These are phyloP conservation scores for Gymnopilus dilepis DNA, from an alignment of 768 basidiomycete genomes.

Conservation along the genomic window DNA sequence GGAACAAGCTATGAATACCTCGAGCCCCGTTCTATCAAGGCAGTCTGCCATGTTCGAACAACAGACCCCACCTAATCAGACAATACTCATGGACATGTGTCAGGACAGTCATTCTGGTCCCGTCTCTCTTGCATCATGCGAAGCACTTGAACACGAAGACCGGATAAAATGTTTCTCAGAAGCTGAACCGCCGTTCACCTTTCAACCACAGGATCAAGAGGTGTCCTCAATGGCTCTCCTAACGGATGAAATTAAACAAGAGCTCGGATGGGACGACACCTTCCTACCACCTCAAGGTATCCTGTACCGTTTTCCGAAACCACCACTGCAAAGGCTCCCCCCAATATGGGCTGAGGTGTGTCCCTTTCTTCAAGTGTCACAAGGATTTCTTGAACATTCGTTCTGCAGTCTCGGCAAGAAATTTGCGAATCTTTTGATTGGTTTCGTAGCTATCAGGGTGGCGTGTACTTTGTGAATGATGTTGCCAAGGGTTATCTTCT, in stretches of 20 bases:
- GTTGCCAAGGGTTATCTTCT: constrained; percentile 78
- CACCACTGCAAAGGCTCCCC: constrained; percentile 19
- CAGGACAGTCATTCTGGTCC: too few species aligned
- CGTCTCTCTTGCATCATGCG: too few species aligned
- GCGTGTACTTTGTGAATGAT: constrained; percentile 70
- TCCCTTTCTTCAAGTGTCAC: constrained; percentile 10
- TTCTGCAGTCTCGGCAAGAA: constrained; percentile 77
- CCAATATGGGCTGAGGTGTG: constrained; percentile 28
- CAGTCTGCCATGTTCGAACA: too few species aligned
- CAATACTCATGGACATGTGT: too few species aligned
- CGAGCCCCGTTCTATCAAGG: too few species aligned
- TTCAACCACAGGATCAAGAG: not conserved
- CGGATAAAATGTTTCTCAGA: not conserved
- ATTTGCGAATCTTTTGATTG: constrained; percentile 80
- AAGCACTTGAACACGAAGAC: not conserved
- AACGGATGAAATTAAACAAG: not conserved
- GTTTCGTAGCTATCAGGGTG: constrained; percentile 80
- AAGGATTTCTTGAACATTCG: not conserved
- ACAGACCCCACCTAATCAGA: too few species aligned
- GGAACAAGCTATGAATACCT: too few species aligned
- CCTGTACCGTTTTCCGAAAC: constrained; percentile 15
- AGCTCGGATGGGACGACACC: not conserved
- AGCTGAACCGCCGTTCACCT: not conserved
- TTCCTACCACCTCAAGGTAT: not conserved
- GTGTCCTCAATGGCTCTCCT: not conserved